Conservation (phyloP, 805 yeast genomes). For the Ogataea naganishii region DNA sequence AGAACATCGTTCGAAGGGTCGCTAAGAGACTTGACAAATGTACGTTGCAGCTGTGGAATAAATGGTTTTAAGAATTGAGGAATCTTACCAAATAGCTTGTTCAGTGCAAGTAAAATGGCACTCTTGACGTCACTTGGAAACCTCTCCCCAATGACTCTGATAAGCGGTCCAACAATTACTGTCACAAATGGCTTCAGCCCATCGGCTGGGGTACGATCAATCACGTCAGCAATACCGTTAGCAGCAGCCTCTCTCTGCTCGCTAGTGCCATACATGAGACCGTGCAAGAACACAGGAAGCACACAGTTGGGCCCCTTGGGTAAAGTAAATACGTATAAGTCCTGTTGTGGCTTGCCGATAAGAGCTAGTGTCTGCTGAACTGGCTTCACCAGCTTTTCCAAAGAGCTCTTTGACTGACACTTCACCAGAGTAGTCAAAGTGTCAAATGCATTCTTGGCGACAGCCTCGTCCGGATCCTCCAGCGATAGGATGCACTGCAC, state of each 20-base stretch:
- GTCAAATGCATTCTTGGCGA: constrained; percentile 57
- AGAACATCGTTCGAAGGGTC: constrained; percentile 68
- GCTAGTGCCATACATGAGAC: constrained; percentile 85
- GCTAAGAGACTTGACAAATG: constrained; percentile 84
- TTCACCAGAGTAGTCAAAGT: constrained; percentile 60
- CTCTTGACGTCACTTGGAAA: constrained; percentile 86
- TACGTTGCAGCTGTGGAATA: constrained; percentile 94
- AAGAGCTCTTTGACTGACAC: constrained; percentile 63
- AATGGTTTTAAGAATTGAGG: constrained; percentile 92
- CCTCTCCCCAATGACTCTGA: constrained; percentile 96
- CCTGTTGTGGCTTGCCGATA: constrained; percentile 55
- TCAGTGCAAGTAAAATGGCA: constrained; percentile 83
- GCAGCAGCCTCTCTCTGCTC: constrained; percentile 85
- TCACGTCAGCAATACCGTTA: constrained; percentile 77
- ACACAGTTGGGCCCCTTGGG: constrained; percentile 84
- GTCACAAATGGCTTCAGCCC: constrained; percentile 84
- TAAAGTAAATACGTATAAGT: constrained; percentile 63
- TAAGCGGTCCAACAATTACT: constrained; percentile 91
- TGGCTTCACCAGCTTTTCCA: constrained; percentile 76
- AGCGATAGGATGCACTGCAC: constrained; percentile 60
- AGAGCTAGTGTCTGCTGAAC: constrained; percentile 63
- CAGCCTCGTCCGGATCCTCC: constrained; percentile 56
- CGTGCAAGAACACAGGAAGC: constrained; percentile 87
- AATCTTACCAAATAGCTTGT: constrained; percentile 66
- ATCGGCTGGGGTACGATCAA: constrained; percentile 77